Conservation (phyloP, 169 alveolate species). For the Ichthyophthirius multifiliis region DNA sequence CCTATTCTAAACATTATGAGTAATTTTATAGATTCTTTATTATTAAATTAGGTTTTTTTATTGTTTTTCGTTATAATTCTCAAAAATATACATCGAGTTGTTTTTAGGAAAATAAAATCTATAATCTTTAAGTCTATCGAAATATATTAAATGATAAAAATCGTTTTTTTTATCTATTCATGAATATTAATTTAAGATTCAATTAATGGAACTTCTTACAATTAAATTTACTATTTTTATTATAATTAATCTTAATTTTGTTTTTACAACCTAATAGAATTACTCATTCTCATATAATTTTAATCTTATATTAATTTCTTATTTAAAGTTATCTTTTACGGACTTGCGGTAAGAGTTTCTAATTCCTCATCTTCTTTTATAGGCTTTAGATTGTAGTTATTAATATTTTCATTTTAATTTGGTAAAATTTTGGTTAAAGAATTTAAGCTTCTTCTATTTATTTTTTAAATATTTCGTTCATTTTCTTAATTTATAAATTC, state of each 20-base stretch:
- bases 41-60: too few species aligned
- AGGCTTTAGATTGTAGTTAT: too few species aligned
- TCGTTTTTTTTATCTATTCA: too few species aligned
- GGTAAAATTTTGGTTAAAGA: too few species aligned
- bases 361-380: too few species aligned
- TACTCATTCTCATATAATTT: neutral
- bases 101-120: neutral
- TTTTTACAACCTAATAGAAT: neutral
- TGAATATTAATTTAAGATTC: neutral
- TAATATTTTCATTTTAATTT: too few species aligned
- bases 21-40: too few species aligned
- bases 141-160: neutral
- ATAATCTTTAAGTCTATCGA: neutral
- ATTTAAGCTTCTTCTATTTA: too few species aligned
- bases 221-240: neutral
- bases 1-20: too few species aligned
- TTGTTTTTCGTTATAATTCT: neutral
- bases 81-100: neutral
- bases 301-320: neutral
- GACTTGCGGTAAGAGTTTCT: too few species aligned
- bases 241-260: neutral
- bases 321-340: neutral
- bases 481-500: too few species aligned
- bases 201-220: neutral
- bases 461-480: too few species aligned